Conservation (phyloP, 306 rosid species). For the Begonia loranthoides region DNA sequence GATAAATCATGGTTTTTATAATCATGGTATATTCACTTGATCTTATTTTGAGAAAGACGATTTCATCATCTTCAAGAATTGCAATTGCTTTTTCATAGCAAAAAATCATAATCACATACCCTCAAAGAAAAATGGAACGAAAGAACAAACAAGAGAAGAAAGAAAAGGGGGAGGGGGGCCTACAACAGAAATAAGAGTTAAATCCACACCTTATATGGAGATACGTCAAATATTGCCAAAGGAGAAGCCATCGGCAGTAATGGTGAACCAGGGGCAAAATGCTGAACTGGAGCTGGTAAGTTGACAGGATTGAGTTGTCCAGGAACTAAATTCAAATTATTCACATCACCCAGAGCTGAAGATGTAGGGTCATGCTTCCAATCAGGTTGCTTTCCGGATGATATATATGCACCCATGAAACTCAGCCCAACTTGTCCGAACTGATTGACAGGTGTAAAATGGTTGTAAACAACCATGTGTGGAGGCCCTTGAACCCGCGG, state of each 20-base stretch:
- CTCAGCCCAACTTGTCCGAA: conserved; percentile 96
- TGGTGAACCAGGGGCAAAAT: conserved; percentile 96
- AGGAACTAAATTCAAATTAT: conserved; percentile 50
- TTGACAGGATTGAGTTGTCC: conserved; percentile 52
- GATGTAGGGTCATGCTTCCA: conserved; percentile 82
- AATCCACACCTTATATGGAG: conserved; percentile 77
- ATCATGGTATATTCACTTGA: neutral
- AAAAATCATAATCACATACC: too few relatives aligned
- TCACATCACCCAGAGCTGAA: conserved; percentile 59
- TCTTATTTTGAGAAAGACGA: too few relatives aligned
- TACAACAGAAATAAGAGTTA: conserved; percentile 5
- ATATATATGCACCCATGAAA: conserved; percentile 95
- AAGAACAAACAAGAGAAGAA: neutral
- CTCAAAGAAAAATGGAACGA: neutral
- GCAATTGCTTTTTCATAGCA: too few relatives aligned
- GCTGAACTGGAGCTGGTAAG: conserved; percentile 68
- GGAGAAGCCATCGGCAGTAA: conserved; percentile 89
- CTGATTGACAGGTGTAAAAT: conserved; percentile 94
- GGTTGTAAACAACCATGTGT: conserved; percentile 97
- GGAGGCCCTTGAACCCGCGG: conserved; percentile 96
- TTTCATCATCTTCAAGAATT: too few relatives aligned
- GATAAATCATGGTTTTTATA: neutral
- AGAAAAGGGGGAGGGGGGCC: neutral
- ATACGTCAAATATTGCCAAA: conserved; percentile 80
- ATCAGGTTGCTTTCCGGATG: conserved; percentile 93